Evolutionary conservation across 768 basidiomycete species (phyloP), one percentile per base, ranked within the genome.

Genomic region (Phlegmacium glaucopus): DNA sequence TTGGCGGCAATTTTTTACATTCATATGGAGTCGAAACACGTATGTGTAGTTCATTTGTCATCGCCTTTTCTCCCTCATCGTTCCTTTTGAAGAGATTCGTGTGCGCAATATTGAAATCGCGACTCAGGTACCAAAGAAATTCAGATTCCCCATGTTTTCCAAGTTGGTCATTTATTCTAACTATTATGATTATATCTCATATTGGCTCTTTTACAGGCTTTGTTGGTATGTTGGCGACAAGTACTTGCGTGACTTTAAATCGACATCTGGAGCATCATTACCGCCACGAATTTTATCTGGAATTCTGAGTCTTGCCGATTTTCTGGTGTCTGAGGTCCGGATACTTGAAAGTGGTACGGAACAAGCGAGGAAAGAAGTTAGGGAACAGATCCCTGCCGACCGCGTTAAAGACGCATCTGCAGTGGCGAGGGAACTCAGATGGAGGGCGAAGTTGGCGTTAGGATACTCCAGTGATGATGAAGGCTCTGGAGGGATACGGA

Each of bases 1-100:
- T 98, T 59, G 95, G 95, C 1, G 95, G 95, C 32, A 99, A 99
- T 66, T 99, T 97, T 63, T 65, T 99, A 42, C 95, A 99, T 67
- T 94, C 93, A 7, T 93, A 87, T 65, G 85, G 92, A 57, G 80
- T 95, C 37, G 74, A 77, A 1, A 92, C 86, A 3, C 94, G 94
- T 94, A 66, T 54, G 89, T 49, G 38, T 10, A 37, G 40, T 41
- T 25, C 36, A 2, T 29, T 39, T 39, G 22, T 7, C 17, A 12
- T n/a, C n/a, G 12, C 13, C 22, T 22, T 8, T 41, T 37, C 27
- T 9, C 9, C 12, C 36, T 36, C 4, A 26, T 36, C 15, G 6
- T 11, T 56, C 28, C 22, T 40, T n/a, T 22, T 22, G 15, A 65
- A 95, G 93, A 99, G 68, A 74, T 98, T 15, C 81, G 82, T 49